Base-by-base conservation (phyloP, 2,329 filamentous ascomycete species). In the Paraconiothyrium sp. region DNA sequence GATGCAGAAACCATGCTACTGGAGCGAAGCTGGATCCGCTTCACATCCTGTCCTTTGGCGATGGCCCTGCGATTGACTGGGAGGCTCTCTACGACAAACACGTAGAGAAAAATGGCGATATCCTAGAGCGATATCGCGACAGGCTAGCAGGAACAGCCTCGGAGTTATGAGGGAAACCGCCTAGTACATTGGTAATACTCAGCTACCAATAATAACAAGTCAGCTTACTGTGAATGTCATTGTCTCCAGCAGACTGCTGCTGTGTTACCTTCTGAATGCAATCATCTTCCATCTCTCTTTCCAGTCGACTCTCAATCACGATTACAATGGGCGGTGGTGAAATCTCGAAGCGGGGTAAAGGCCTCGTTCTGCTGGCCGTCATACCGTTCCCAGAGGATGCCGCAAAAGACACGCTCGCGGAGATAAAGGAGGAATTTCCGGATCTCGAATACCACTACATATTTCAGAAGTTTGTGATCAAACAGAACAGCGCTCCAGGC, bases 301-400 rank as follows among this genome's bases (percentile, higher is more conserved):
- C 7, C 27, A 32, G 4, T 35, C 35, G 9, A 43, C n/a, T 41
- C 27, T 5, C n/a, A 14, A 24, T 16, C 4, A 35, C 54, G 37
- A 27, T 13, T 59, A 76, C 65, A 51, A 85, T 85, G 83, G 83
- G 83, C 22, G 83, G 81, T 60, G 81, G 80, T 54, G 73, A 72
- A 51, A 43, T 63, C 24, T 72, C 74, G 20, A 55, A 73, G 47
- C 67, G 73, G 57, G 80, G 79, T 61, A 72, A 76, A 58, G 76
- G 50, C 65, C 63, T 60, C 30, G 58, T 77, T 11, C 67, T 86
- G 39, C 76, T 86, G 27, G 74, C 79, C 63, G 71, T 81, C 22
- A 67, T 84, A 1, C 80, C 81, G 2, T 79, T 78, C 57, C 76
- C 80, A 7, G 67, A 75, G 57, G 69, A 71, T n/a, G 41, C 35